Conservation (phyloP, 2,329 filamentous ascomycete genomes). For the Diplodia seriata region DNA sequence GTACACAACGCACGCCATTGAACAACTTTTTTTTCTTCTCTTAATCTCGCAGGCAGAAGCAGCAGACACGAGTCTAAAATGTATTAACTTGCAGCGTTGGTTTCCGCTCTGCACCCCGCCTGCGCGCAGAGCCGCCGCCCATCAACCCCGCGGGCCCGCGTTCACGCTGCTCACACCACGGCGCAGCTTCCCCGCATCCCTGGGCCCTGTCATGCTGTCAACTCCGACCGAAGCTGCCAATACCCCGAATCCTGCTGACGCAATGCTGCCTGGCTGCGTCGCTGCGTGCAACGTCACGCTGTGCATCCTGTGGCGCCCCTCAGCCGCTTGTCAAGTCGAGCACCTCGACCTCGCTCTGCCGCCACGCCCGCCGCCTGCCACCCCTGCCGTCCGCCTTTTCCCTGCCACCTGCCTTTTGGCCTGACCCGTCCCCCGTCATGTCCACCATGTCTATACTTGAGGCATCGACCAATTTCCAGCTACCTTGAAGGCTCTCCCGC, state of each 20-base stretch:
- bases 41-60: not conserved
- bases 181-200: slow-evolving; percentile 21
- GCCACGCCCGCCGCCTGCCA: slow-evolving; percentile 43
- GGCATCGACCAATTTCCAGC: slow-evolving; percentile 44
- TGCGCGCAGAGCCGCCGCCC: slow-evolving; percentile 1
- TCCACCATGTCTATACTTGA: slow-evolving; percentile 34
- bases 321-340: slow-evolving; percentile 42
- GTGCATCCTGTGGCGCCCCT: slow-evolving; percentile 4
- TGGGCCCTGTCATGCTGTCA: slow-evolving; percentile 12
- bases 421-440: slow-evolving; percentile 45
- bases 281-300: slow-evolving; percentile 11
- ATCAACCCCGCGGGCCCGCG: not conserved
- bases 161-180: slow-evolving; percentile 1
- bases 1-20: not conserved
- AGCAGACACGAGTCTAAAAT: not conserved
- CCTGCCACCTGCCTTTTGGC: slow-evolving; percentile 34
- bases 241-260: slow-evolving; percentile 10
- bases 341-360: slow-evolving; percentile 47
- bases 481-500: slow-evolving; percentile 43
- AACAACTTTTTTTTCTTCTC: no score
- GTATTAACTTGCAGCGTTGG: not conserved
- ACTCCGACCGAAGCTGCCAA: not conserved
- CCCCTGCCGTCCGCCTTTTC: not conserved
- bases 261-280: not conserved
- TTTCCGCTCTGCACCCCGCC: no score